phyloP scores from a whole-genome alignment of 345 rosid genomes.

The Trapa incisa region DNA sequence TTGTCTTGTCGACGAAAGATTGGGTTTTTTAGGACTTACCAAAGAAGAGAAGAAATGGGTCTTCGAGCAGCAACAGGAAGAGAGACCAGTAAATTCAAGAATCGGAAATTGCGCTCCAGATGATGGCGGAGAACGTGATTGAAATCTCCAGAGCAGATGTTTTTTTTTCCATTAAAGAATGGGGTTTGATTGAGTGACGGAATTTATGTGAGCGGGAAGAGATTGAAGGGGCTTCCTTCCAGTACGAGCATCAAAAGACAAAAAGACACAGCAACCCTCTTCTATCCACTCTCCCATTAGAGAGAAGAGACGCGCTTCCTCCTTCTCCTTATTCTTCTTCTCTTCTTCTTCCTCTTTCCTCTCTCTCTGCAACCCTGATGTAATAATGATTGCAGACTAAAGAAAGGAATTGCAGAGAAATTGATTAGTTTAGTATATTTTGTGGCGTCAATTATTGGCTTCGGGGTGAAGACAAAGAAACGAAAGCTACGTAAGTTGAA shows the following conservation, averaged over 20 bases:
- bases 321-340: background rate
- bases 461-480: background rate
- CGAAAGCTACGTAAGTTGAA: background rate
- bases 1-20: background rate
- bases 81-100: background rate
- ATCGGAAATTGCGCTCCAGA: background rate
- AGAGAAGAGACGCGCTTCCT: slow-evolving; percentile 6
- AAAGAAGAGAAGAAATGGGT: slow-evolving; percentile 1
- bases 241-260: slow-evolving; percentile 16
- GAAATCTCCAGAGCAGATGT: background rate
- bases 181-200: background rate
- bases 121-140: slow-evolving; percentile 6
- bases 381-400: slow-evolving; percentile 1
- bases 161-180: background rate
- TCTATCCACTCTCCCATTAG: slow-evolving; percentile 12
- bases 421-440: background rate
- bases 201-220: background rate
- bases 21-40: slow-evolving; percentile 8
- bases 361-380: too few relatives aligned
- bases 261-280: slow-evolving; percentile 10
- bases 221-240: slow-evolving; percentile 13
- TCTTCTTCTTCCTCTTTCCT: background rate
- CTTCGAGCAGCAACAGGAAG: background rate
- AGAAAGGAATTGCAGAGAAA: background rate
- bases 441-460: background rate